Evolutionary conservation across 495 filamentous ascomycete species (phyloP), one percentile per base, ranked within the genome.

Genomic region (Delitschia confertaspora): DNA sequence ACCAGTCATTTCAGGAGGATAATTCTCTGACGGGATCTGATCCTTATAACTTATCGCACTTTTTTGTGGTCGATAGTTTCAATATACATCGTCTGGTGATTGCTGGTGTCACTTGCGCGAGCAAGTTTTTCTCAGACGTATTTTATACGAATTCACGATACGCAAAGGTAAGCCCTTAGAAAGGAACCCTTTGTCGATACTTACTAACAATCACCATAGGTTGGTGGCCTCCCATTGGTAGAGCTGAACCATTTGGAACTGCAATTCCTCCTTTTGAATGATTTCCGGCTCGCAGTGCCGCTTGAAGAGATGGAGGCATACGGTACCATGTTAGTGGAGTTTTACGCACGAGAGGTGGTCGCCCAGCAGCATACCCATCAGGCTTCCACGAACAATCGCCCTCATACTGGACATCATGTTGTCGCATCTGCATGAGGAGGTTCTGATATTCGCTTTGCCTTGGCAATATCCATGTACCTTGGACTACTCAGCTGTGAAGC

Each of bases 111-210:
- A 96, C 91, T 11, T 96, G 93, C 63, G 89, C 93, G 8, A 95
- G 88, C 74, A 99, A 99, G 67, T 99, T 96, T 72, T 99, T 99
- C 63, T 95, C 88, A 3, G 91, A 99, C 69, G 87, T 96, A 31
- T 99, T 99, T 57, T 99, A 96, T 58, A 99, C 91, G 13, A 99
- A 99, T 65, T 96, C 93, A 33, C 73, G 91, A 75, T 99, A 99
- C 62, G 91, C 93, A 48, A 99, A 96, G 83, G 91, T 94, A 75
- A 49, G 71, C 59, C 38, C 23, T 31, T 8, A 25, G 25, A 0
- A 5, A 9, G n/a, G 11, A 21, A 33, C 11, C 6, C 4, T 13
- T 13, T 2, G 13, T 48, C 53, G 13, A 1, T 14, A 20, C 26
- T 27, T 29, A 59, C n/a, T n/a, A n/a, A n/a, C n/a, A n/a, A n/a